phyloP scores from a whole-genome alignment of 2,329 filamentous ascomycete species.

The Aschersonia sp. region DNA sequence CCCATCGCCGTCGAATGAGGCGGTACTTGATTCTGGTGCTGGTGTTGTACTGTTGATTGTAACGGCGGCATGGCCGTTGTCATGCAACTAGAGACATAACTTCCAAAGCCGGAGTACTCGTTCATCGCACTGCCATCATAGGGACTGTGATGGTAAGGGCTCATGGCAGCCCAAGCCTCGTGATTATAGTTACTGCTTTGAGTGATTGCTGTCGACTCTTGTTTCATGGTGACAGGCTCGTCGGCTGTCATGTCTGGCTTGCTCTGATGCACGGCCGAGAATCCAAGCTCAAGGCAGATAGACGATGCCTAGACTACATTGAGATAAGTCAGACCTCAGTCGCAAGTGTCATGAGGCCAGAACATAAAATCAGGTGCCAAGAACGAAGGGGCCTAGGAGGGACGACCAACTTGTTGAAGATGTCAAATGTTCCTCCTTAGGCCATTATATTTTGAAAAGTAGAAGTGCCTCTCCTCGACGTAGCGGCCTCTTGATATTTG shows the following conservation, averaged over 20 bases:
- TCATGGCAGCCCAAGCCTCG: slow-evolving; percentile 42
- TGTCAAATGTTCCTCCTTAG: too few relatives aligned
- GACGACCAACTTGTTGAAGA: too few relatives aligned
- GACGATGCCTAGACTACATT: not conserved
- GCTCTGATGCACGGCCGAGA: slow-evolving; percentile 2
- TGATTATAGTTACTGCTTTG: slow-evolving; percentile 18
- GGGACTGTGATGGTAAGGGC: slow-evolving; percentile 48
- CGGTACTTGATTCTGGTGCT: slow-evolving; percentile 17
- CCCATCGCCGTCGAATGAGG: slow-evolving; percentile 28
- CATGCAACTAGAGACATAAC: slow-evolving; percentile 39
- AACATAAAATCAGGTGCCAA: too few relatives aligned
- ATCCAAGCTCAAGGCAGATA: not conserved
- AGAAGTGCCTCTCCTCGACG: too few relatives aligned
- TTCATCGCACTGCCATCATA: slow-evolving; percentile 38
- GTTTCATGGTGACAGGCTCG: slow-evolving; percentile 15
- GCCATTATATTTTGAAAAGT: too few relatives aligned
- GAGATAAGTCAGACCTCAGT: not conserved
- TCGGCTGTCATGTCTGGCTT: slow-evolving; percentile 19
- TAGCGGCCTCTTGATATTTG: too few relatives aligned
- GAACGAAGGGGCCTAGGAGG: too few relatives aligned
- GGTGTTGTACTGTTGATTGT: slow-evolving; percentile 17
- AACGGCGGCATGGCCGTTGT: slow-evolving; percentile 39
- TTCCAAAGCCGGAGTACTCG: slow-evolving; percentile 45
- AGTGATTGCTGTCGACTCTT: slow-evolving; percentile 15
- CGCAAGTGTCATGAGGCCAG: too few relatives aligned